phyloP scores from a whole-genome alignment of 2,329 filamentous ascomycete genomes.

The Fusarium nygamai region DNA sequence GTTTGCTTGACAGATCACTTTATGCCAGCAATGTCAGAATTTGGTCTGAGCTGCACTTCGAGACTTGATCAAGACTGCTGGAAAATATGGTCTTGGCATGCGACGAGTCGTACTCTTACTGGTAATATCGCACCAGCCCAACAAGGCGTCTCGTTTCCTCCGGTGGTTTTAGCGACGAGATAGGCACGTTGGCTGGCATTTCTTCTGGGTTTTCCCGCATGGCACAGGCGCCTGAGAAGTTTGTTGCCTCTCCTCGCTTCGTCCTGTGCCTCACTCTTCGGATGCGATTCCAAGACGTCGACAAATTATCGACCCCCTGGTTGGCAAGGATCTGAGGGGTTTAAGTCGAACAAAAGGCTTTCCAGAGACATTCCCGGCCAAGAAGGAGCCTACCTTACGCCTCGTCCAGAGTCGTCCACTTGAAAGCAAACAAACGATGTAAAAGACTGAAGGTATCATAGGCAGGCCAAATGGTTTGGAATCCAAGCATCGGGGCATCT shows the following conservation, averaged over 20 bases:
- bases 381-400: neutral
- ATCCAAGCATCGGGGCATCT: neutral
- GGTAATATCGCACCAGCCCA: neutral
- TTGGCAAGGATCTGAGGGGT: neutral
- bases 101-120: neutral
- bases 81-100: constrained; percentile 1
- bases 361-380: neutral
- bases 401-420: neutral
- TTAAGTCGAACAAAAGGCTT: neutral
- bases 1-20: constrained; percentile 26
- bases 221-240: neutral
- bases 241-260: neutral
- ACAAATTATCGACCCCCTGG: neutral
- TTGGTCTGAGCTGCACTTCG: neutral
- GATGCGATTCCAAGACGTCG: neutral
- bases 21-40: constrained; percentile 2
- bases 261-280: neutral
- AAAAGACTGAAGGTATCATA: neutral
- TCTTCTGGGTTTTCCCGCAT: neutral
- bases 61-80: constrained; percentile 4
- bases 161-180: neutral
- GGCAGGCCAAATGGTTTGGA: neutral
- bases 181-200: neutral
- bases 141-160: neutral
- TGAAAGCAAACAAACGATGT: neutral